These are phyloP conservation scores for Sphenostylis stenocarpa DNA, from an alignment of 306 rosid genomes.

Conservation along the genomic window DNA sequence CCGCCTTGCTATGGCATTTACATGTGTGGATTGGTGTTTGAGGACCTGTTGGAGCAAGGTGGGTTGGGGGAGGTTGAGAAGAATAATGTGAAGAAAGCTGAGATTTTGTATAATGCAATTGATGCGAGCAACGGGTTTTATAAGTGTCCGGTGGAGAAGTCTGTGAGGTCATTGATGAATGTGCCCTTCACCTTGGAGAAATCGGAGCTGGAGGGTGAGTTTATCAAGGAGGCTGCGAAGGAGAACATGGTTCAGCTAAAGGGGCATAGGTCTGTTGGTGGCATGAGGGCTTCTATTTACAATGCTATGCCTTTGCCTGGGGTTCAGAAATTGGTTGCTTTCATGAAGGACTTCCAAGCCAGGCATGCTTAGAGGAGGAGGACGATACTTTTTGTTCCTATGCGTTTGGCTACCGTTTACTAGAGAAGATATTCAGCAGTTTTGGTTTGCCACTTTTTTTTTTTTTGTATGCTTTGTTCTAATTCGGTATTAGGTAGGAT, in stretches of 20 bases:
- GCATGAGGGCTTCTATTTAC: conserved; percentile 90
- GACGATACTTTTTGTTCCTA: neutral
- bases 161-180: conserved; percentile 86
- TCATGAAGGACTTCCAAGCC: conserved; percentile 88
- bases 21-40: conserved; percentile 85
- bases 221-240: conserved; percentile 75
- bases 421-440: neutral
- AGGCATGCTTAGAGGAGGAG: conserved; percentile 49
- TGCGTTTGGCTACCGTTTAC: neutral
- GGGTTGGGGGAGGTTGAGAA: conserved; percentile 82
- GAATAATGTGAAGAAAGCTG: conserved; percentile 73
- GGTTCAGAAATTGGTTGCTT: conserved; percentile 75
- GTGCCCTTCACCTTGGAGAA: conserved; percentile 84
- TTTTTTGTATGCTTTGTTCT: neutral
- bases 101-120: conserved; percentile 59
- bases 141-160: conserved; percentile 71
- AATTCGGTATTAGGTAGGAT: conserved; percentile 1
- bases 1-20: conserved; percentile 82
- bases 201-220: conserved; percentile 72
- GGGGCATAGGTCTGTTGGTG: conserved; percentile 89
- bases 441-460: conserved; percentile 11
- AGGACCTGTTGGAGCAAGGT: conserved; percentile 75
- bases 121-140: conserved; percentile 73
- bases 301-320: conserved; percentile 93
- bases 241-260: conserved; percentile 87